phyloP scores from a whole-genome alignment of 495 filamentous ascomycete genomes.

The Penicillium herquei region DNA sequence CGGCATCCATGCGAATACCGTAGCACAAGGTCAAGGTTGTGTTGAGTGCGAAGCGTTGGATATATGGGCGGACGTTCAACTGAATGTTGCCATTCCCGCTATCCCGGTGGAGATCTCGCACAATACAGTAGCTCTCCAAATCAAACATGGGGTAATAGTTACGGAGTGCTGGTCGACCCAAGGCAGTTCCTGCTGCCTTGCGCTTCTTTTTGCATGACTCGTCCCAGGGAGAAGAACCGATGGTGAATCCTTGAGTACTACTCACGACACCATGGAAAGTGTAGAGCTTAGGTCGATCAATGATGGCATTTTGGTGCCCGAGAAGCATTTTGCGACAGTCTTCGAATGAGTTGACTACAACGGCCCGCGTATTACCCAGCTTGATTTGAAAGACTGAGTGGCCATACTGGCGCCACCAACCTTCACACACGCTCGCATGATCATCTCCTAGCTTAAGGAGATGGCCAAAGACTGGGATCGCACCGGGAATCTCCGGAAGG shows the following conservation, averaged over 20 bases:
- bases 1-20: constrained; percentile 53
- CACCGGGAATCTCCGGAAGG: constrained; percentile 51
- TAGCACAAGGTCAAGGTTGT: constrained; percentile 53
- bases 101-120: constrained; percentile 45
- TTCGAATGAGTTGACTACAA: constrained; percentile 49
- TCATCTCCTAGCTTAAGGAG: constrained; percentile 55
- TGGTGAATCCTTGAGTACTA: constrained; percentile 46
- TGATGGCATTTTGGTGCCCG: constrained; percentile 45
- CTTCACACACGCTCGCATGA: constrained; percentile 52
- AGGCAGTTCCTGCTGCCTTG: constrained; percentile 47
- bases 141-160: constrained; percentile 53
- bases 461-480: constrained; percentile 51
- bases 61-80: constrained; percentile 41
- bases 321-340: constrained; percentile 47
- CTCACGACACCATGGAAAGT: constrained; percentile 50
- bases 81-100: constrained; percentile 37
- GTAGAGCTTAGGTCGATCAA: constrained; percentile 47
- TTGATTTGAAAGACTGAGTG: constrained; percentile 55
- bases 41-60: constrained; percentile 51
- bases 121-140: constrained; percentile 48
- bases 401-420: constrained; percentile 52
- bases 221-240: constrained; percentile 49
- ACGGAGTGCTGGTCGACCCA: constrained; percentile 44
- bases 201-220: constrained; percentile 52
- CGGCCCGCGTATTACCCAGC: constrained; percentile 51